phyloP scores from a whole-genome alignment of 2,329 filamentous ascomycete species.

The Neonectria magnoliae region DNA sequence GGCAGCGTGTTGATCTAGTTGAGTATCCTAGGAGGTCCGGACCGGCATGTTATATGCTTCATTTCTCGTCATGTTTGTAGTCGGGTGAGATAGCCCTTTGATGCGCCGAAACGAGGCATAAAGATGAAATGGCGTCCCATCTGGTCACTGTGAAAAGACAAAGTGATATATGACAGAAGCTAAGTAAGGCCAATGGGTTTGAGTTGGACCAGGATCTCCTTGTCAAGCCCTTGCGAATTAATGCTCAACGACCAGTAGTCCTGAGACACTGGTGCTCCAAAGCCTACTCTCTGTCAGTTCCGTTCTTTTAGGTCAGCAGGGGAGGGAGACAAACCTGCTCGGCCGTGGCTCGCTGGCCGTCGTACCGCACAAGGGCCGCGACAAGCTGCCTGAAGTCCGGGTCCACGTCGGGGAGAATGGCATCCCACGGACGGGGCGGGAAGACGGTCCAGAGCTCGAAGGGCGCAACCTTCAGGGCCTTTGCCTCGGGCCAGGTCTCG shows the following conservation, averaged over 20 bases:
- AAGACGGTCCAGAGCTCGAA: constrained; percentile 92
- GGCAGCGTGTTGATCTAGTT: background rate
- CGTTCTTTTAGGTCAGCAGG: background rate
- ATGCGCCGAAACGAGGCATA: background rate
- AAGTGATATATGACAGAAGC: background rate
- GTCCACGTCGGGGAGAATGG: constrained; percentile 71
- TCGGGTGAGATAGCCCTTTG: background rate
- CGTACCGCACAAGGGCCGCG: constrained; percentile 74
- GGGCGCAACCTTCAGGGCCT: constrained; percentile 74
- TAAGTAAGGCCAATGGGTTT: background rate
- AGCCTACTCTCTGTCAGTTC: constrained; percentile 33
- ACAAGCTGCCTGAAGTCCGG: constrained; percentile 72
- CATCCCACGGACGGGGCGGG: constrained; percentile 72
- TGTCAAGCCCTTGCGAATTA: background rate
- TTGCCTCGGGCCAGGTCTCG: constrained; percentile 85
- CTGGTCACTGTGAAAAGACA: background rate
- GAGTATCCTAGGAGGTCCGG: background rate
- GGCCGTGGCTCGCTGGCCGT: constrained; percentile 75
- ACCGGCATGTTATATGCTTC: background rate
- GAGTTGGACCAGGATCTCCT: background rate
- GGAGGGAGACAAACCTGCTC: constrained; percentile 47
- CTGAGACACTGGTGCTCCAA: constrained; percentile 34
- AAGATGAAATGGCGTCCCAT: background rate
- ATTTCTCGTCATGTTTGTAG: background rate
- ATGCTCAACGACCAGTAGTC: background rate